These are phyloP conservation scores for Ganoderma sinense DNA, from an alignment of 1,284 basidiomycete species.

Conservation along the genomic window DNA sequence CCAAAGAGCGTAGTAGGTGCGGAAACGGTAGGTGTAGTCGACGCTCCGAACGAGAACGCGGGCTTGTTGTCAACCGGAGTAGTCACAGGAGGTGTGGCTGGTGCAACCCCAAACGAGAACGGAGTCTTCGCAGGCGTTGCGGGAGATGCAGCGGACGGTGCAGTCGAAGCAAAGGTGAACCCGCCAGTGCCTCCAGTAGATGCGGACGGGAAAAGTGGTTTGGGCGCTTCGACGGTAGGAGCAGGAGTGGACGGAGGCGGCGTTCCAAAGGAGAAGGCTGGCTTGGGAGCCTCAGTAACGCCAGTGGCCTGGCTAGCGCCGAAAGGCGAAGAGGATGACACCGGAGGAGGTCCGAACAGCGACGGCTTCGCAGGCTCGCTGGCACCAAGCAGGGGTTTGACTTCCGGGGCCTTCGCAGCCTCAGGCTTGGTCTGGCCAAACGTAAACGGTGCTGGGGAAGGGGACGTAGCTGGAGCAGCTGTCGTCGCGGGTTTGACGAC, in stretches of 20 bases:
- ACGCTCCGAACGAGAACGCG: slow-evolving; percentile 31
- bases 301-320: slow-evolving; percentile 26
- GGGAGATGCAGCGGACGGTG: slow-evolving; percentile 19
- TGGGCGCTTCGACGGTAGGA: slow-evolving; percentile 35
- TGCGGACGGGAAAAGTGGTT: slow-evolving; percentile 37
- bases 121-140: slow-evolving; percentile 34
- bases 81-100: slow-evolving; percentile 33
- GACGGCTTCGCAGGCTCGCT: slow-evolving; percentile 22
- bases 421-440: slow-evolving; percentile 28
- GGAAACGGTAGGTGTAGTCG: slow-evolving; percentile 22
- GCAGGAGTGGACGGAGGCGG: slow-evolving; percentile 26
- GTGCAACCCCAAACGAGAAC: slow-evolving; percentile 34
- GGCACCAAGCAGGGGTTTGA: slow-evolving; percentile 21
- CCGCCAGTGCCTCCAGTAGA: slow-evolving; percentile 27
- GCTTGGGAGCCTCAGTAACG: slow-evolving; percentile 32
- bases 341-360: slow-evolving; percentile 24
- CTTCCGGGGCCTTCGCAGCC: slow-evolving; percentile 27
- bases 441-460: slow-evolving; percentile 16
- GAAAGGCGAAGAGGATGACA: slow-evolving; percentile 29
- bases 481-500: background rate
- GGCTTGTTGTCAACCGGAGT: slow-evolving; percentile 33
- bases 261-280: slow-evolving; percentile 34
- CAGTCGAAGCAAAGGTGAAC: slow-evolving; percentile 34
- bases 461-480: slow-evolving; percentile 16
- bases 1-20: slow-evolving; percentile 28